phyloP scores from a whole-genome alignment of 345 rosid genomes.

The Salix exigua region DNA sequence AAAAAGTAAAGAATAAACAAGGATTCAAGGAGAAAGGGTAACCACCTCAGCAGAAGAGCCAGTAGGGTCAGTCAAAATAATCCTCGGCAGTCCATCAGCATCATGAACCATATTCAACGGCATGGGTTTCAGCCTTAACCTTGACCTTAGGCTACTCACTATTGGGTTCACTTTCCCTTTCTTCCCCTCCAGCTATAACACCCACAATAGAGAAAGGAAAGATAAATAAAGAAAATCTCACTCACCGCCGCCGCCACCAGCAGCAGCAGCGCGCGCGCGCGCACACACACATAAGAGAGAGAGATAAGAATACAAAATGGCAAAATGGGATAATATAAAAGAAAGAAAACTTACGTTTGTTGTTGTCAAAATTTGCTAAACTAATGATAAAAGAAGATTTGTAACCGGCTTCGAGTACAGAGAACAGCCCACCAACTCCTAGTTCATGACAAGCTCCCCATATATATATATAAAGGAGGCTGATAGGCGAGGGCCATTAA shows the following conservation, averaged over 20 bases:
- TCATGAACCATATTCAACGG: conserved; percentile 61
- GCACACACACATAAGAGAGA: background rate
- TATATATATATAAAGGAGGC: background rate
- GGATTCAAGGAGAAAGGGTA: background rate
- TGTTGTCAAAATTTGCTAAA: background rate
- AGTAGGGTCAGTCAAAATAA: conserved; percentile 68
- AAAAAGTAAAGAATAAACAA: background rate
- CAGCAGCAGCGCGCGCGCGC: background rate
- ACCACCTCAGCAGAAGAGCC: conserved; percentile 82
- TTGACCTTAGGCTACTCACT: conserved; percentile 46
- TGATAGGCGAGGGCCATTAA: background rate
- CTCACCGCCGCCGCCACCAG: conserved; percentile 2
- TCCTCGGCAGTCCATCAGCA: conserved; percentile 59
- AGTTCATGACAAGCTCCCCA: conserved; percentile 26
- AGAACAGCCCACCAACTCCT: conserved; percentile 29
- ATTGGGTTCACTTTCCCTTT: conserved; percentile 58
- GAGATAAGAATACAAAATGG: background rate
- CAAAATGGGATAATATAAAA: background rate
- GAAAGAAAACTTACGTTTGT: conserved; percentile 33
- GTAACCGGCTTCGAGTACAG: conserved; percentile 45
- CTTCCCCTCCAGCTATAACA: conserved; percentile 57
- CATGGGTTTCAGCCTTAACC: conserved; percentile 51
- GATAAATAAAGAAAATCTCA: background rate
- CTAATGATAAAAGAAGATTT: conserved; percentile 1
- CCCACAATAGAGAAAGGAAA: conserved; percentile 5